Evolutionary conservation across 2,329 filamentous ascomycete genomes (phyloP).

Genomic region (Aphanocladium album): DNA sequence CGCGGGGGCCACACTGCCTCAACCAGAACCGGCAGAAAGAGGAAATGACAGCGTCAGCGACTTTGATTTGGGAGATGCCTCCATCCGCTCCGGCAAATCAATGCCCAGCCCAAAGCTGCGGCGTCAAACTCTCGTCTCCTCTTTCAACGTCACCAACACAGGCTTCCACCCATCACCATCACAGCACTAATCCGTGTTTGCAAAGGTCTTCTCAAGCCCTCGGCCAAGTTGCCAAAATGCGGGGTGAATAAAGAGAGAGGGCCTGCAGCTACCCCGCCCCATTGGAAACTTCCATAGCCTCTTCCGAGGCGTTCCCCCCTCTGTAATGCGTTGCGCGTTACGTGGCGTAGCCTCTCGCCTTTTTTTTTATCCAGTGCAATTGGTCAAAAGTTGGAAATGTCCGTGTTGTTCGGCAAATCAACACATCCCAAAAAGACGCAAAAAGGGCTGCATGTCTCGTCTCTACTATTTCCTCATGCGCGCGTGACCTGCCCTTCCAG

Average conservation of each 20-base stretch:
- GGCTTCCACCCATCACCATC: background rate
- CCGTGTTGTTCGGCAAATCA: background rate
- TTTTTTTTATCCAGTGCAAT: background rate
- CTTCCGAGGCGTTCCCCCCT: background rate
- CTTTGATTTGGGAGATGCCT: no score
- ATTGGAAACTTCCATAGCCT: conserved; percentile 4
- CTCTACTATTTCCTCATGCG: background rate
- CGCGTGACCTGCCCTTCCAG: background rate
- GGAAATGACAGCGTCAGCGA: background rate
- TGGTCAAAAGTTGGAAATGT: background rate
- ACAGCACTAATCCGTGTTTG: no score
- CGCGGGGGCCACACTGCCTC: background rate
- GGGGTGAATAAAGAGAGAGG: no score
- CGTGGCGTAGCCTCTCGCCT: background rate
- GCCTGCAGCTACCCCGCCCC: background rate
- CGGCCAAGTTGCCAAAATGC: background rate
- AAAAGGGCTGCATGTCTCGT: background rate
- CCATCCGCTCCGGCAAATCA: background rate
- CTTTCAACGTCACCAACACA: background rate
- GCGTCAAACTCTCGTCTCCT: background rate
- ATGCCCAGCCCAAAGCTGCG: background rate
- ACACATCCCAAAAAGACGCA: background rate
- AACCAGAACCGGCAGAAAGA: background rate
- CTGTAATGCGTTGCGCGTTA: background rate
- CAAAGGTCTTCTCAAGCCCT: background rate